Percentiles rank a stretch among this genome's conserved stretches.
These are phyloP conservation scores for Fraxinus dipetala DNA, from an alignment of 305 asterid genomes.

Conservation along the genomic window DNA sequence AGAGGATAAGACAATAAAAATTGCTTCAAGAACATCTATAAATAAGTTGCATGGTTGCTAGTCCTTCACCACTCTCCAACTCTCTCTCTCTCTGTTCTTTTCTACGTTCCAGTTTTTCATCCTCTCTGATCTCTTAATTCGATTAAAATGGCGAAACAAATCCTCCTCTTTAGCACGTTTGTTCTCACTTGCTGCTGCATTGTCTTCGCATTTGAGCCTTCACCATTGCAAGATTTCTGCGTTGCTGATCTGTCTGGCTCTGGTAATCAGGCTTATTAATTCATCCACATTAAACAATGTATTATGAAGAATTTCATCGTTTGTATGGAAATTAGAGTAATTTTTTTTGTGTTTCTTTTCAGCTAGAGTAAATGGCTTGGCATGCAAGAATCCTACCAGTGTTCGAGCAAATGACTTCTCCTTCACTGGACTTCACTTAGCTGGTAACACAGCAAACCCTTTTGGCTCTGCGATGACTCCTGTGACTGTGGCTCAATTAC, in stretches of 20 bases:
- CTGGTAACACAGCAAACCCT: constrained; percentile 32
- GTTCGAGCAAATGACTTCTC: constrained; percentile 28
- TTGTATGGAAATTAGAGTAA: background rate
- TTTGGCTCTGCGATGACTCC: constrained; percentile 14
- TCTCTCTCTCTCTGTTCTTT: background rate
- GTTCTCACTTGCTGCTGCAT: constrained; percentile 5
- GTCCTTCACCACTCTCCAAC: background rate
- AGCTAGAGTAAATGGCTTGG: constrained; percentile 18
- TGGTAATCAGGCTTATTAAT: background rate
- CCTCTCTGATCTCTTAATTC: background rate
- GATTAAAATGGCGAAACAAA: constrained; percentile 1
- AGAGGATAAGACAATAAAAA: background rate
- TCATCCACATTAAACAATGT: background rate
- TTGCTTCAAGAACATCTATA: background rate
- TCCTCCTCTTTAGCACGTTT: background rate
- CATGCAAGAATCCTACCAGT: constrained; percentile 23
- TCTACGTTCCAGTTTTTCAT: background rate
- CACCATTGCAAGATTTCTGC: constrained; percentile 17
- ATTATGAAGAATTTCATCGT: background rate
- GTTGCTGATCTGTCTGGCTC: constrained; percentile 8
- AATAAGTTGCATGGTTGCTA: background rate
- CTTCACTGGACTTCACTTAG: constrained; percentile 31
- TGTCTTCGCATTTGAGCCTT: constrained; percentile 14
- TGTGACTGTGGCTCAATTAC: background rate
- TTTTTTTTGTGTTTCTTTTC: background rate